These are phyloP conservation scores for Pseudoneurospora amorphoporcata DNA, from an alignment of 495 filamentous ascomycete genomes.

Conservation along the genomic window DNA sequence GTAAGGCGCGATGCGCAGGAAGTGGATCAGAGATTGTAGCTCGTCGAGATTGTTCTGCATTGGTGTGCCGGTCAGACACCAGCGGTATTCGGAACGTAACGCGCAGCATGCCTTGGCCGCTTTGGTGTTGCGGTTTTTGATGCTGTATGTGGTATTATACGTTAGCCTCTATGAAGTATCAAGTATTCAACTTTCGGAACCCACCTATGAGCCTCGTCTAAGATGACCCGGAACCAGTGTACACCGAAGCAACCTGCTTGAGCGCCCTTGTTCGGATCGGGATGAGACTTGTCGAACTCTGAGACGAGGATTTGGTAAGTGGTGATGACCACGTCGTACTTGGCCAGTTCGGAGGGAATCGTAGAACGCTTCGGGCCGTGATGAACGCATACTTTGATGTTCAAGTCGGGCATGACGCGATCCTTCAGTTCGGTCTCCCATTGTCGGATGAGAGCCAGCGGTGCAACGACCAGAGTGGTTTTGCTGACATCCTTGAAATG, in stretches of 20 bases:
- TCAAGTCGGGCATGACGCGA: slow-evolving; percentile 58
- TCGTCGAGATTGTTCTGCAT: slow-evolving; percentile 99
- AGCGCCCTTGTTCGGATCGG: slow-evolving; percentile 35
- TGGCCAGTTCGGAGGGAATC: slow-evolving; percentile 56
- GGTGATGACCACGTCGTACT: slow-evolving; percentile 93
- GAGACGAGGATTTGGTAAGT: slow-evolving; percentile 93
- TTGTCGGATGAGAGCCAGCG: slow-evolving; percentile 88
- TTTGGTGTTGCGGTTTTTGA: slow-evolving; percentile 97
- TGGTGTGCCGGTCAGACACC: slow-evolving; percentile 92
- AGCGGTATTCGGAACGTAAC: slow-evolving; percentile 72
- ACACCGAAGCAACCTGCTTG: slow-evolving; percentile 81
- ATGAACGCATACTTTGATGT: slow-evolving; percentile 72
- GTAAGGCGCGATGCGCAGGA: slow-evolving; percentile 86
- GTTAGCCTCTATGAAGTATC: background rate
- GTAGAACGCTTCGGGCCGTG: slow-evolving; percentile 83
- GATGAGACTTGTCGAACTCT: slow-evolving; percentile 60
- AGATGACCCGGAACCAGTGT: slow-evolving; percentile 89
- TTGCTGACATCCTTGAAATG: slow-evolving; percentile 55
- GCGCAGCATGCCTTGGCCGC: slow-evolving; percentile 79
- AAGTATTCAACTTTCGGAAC: background rate
- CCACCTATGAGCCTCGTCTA: slow-evolving; percentile 62
- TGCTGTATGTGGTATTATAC: slow-evolving; percentile 56
- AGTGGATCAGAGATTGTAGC: slow-evolving; percentile 83
- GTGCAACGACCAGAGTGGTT: slow-evolving; percentile 86
- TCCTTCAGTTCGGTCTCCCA: slow-evolving; percentile 89